Evolutionary conservation across 1,139 yeast genomes (phyloP).

Genomic region (Suhomyces kunorum): DNA sequence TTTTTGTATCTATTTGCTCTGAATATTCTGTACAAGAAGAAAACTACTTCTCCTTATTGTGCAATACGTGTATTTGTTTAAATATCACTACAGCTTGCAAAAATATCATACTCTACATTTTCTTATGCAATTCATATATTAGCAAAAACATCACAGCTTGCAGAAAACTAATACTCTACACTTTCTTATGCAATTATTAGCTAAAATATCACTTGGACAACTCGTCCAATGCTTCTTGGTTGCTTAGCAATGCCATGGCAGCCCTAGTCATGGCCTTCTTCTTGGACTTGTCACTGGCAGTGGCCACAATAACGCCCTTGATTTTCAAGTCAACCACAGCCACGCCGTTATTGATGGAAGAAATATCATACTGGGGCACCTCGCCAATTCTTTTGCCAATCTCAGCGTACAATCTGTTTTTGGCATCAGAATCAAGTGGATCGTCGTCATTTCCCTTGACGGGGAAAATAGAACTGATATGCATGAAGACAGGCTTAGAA

Average conservation of each 20-base stretch:
- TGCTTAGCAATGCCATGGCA: conserved; percentile 46
- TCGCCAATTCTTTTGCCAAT: conserved; percentile 42
- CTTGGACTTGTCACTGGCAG: conserved; percentile 43
- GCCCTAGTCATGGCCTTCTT: conserved; percentile 49
- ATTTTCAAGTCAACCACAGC: conserved; percentile 42
- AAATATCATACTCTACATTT: too few relatives aligned
- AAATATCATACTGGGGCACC: conserved; percentile 43
- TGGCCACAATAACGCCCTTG: conserved; percentile 38
- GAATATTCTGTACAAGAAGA: too few relatives aligned
- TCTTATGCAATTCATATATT: too few relatives aligned
- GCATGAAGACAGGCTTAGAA: neutral
- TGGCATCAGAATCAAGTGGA: conserved; percentile 38
- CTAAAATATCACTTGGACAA: conserved; percentile 7
- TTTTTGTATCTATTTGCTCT: conserved; percentile 15
- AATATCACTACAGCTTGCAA: too few relatives aligned
- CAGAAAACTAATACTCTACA: too few relatives aligned
- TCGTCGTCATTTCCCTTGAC: conserved; percentile 27
- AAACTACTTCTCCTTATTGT: too few relatives aligned
- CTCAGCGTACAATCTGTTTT: conserved; percentile 45
- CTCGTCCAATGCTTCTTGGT: conserved; percentile 31
- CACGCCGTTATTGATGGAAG: conserved; percentile 29
- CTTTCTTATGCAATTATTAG: neutral
- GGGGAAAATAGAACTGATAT: conserved; percentile 27
- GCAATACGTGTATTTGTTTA: too few relatives aligned
- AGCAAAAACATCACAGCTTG: too few relatives aligned